These are phyloP conservation scores for Penicillium egyptiacum DNA, from an alignment of 495 filamentous ascomycete species.

Conservation along the genomic window DNA sequence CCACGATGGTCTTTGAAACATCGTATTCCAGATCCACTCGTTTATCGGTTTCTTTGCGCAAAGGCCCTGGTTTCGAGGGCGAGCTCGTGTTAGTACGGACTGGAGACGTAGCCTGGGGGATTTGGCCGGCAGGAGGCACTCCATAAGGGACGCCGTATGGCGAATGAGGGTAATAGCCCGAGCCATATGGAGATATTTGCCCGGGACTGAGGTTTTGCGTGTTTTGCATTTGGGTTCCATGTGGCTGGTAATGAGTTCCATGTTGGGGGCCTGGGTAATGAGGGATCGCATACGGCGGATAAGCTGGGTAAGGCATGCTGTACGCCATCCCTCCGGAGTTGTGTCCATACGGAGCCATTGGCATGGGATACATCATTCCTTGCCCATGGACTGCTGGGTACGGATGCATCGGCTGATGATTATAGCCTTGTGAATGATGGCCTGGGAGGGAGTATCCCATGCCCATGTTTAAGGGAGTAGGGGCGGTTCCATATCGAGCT, in stretches of 20 bases:
- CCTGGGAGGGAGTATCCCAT: slow-evolving; percentile 48
- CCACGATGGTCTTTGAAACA: slow-evolving; percentile 46
- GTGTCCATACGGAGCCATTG: slow-evolving; percentile 40
- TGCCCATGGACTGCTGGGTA: slow-evolving; percentile 29
- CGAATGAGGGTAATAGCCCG: slow-evolving; percentile 30
- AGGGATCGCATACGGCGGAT: slow-evolving; percentile 32
- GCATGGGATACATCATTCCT: slow-evolving; percentile 40
- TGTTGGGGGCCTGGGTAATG: slow-evolving; percentile 30
- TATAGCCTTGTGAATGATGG: slow-evolving; percentile 34
- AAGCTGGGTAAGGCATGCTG: slow-evolving; percentile 32
- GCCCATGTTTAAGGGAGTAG: slow-evolving; percentile 46
- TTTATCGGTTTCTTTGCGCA: slow-evolving; percentile 25
- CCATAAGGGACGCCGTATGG: slow-evolving; percentile 25
- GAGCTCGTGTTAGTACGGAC: slow-evolving; percentile 6
- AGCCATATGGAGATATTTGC: slow-evolving; percentile 29
- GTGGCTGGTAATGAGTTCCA: slow-evolving; percentile 33
- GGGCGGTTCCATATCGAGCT: slow-evolving; percentile 28
- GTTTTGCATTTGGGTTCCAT: slow-evolving; percentile 22
- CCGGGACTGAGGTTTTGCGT: slow-evolving; percentile 22
- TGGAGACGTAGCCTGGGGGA: slow-evolving; percentile 13
- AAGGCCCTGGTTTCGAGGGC: background rate
- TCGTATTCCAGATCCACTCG: slow-evolving; percentile 32
- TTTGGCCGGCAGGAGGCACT: slow-evolving; percentile 12
- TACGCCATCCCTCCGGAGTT: slow-evolving; percentile 28
- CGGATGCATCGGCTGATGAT: slow-evolving; percentile 38